phyloP scores from a whole-genome alignment of 179 eudicot genomes.

The Patellifolia procumbens region DNA sequence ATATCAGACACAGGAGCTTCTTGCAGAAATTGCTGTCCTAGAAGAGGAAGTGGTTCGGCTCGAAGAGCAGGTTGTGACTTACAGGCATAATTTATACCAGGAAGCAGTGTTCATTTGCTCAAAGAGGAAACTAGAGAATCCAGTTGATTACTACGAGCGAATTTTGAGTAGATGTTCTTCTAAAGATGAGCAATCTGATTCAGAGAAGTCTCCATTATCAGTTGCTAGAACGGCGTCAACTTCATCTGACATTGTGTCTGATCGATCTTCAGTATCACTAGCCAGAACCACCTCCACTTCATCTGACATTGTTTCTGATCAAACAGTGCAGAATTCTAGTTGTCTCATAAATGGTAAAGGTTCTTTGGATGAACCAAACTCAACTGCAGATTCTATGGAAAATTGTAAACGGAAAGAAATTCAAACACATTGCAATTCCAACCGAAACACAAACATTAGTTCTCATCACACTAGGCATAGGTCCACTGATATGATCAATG shows the following conservation, averaged over 20 bases:
- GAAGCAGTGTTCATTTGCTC: slow-evolving; percentile 51
- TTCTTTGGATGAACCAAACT: slow-evolving; percentile 11
- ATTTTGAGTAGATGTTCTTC: slow-evolving; percentile 29
- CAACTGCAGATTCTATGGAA: slow-evolving; percentile 7
- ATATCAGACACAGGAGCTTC: slow-evolving; percentile 49
- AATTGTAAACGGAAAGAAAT: slow-evolving; percentile 5
- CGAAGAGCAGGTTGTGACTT: slow-evolving; percentile 45
- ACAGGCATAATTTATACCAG: slow-evolving; percentile 41
- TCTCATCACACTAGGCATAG: slow-evolving; percentile 5
- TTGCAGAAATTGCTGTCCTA: slow-evolving; percentile 47
- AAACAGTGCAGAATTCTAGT: slow-evolving; percentile 23
- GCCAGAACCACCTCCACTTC: slow-evolving; percentile 48
- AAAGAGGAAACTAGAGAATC: slow-evolving; percentile 40
- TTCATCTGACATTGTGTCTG: slow-evolving; percentile 38
- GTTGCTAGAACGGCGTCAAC: slow-evolving; percentile 27
- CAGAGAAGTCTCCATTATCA: slow-evolving; percentile 27
- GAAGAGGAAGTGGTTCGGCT: slow-evolving; percentile 53
- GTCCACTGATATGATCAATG: slow-evolving; percentile 16
- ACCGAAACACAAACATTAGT: slow-evolving; percentile 1
- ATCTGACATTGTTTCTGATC: slow-evolving; percentile 35
- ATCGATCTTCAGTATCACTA: slow-evolving; percentile 29
- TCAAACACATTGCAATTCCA: slow-evolving; percentile 6
- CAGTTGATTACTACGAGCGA: slow-evolving; percentile 31
- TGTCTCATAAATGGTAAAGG: slow-evolving; percentile 24
- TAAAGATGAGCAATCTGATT: slow-evolving; percentile 35